A percentile compares a stretch with the other conserved stretches of the same genome.
Evolutionary conservation across 108 stramenopile genomes (phyloP).

Genomic region (Epithemia pelagica): DNA sequence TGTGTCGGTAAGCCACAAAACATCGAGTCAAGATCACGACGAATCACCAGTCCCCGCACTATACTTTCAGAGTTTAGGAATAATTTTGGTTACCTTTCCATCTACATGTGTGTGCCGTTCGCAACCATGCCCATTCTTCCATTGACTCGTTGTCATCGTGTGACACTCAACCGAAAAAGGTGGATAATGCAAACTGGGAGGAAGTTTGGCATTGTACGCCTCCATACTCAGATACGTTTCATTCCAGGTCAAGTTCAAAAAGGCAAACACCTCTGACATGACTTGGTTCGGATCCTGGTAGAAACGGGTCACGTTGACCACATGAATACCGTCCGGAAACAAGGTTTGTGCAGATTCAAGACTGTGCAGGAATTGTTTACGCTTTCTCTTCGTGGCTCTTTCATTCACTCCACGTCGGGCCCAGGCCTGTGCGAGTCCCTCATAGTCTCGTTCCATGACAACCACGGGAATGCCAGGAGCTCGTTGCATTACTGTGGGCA

Average conservation of each 20-base stretch:
- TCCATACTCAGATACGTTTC: background rate
- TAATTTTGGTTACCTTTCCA: too few species aligned
- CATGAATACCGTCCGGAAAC: background rate
- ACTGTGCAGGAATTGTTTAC: too few species aligned
- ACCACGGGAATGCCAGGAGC: slow-evolving; percentile 8
- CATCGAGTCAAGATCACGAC: too few species aligned
- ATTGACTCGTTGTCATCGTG: too few species aligned
- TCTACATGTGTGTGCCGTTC: too few species aligned
- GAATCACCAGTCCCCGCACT: too few species aligned
- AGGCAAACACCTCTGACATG: slow-evolving; percentile 4
- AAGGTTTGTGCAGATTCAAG: background rate
- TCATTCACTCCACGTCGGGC: background rate
- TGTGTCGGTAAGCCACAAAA: too few species aligned
- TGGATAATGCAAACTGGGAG: too few species aligned
- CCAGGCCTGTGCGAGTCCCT: background rate
- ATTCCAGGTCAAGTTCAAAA: slow-evolving; percentile 7
- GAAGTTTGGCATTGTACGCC: slow-evolving; percentile 1
- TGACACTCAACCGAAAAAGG: too few species aligned
- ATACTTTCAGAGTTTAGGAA: too few species aligned
- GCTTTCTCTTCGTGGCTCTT: background rate
- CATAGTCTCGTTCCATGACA: background rate
- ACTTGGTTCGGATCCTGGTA: background rate
- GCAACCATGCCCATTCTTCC: too few species aligned
- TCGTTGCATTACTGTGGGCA: background rate
- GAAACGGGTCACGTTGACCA: slow-evolving; percentile 3